These are phyloP conservation scores for Coemansia sp. DNA, from an alignment of 192 early-diverging fungal species.

Conservation along the genomic window DNA sequence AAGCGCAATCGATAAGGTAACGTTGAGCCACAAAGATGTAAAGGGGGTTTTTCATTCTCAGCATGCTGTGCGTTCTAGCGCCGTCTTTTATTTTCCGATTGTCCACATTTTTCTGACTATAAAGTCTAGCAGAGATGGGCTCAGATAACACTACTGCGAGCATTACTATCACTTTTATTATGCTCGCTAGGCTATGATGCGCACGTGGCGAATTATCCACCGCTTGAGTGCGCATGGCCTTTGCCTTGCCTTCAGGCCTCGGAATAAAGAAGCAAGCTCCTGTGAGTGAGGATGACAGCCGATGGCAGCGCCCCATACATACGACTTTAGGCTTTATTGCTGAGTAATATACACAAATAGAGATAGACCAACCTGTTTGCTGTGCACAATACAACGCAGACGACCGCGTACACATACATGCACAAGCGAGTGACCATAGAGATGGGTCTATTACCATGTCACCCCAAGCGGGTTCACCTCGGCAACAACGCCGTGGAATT, in stretches of 20 bases:
- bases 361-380: not conserved
- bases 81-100: not conserved
- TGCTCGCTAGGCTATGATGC: not conserved
- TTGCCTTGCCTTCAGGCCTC: too few relatives aligned
- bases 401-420: not conserved
- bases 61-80: not conserved
- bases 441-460: conserved; percentile 87
- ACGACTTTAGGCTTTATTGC: too few relatives aligned
- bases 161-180: not conserved
- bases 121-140: conserved; percentile 7
- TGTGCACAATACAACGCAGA: not conserved
- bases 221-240: not conserved
- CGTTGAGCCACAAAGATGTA: not conserved
- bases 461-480: conserved; percentile 75
- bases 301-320: too few relatives aligned
- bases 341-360: too few relatives aligned
- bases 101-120: not conserved
- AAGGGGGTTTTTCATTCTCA: not conserved
- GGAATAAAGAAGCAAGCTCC: too few relatives aligned
- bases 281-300: too few relatives aligned
- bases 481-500: conserved; percentile 82
- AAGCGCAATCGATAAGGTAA: conserved; percentile 11
- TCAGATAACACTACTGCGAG: not conserved
- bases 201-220: not conserved
- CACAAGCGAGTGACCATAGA: not conserved